Evolutionary conservation across 2,329 filamentous ascomycete genomes (phyloP), one percentile per base, ranked within the genome.

Genomic region (Dothideomycetes sp.): DNA sequence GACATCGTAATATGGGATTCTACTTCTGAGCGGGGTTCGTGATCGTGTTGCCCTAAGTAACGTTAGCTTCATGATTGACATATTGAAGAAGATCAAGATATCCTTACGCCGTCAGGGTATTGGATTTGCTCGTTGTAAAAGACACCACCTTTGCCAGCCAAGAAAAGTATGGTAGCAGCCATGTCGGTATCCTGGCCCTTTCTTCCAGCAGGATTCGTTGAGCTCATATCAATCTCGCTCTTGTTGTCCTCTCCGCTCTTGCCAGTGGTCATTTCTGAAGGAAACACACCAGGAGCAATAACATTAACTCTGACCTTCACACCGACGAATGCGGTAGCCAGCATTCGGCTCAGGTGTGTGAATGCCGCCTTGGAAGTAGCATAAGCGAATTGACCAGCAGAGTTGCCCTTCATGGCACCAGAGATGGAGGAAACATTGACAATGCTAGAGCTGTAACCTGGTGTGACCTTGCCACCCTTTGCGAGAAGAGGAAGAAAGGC

Each of bases 51-150:
- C 40, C 35, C 2, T 12, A 2, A 3, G 35, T 14, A 11, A 17
- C 4, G 34, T 41, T 30, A 37, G 34, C 19, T 12, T 18, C 8
- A 16, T 27, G 34, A 30, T 3, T 17, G 12, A n/a, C 18, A 18
- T 1, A 4, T 7, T 11, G 4, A 15, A 30, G 29, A 10, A 22
- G 14, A n/a, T 34, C n/a, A 24, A 15, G 17, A 38, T 44, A 35
- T 38, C 44, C 52, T n/a, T 27, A 12, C 52, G 40, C 68, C 69
- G 50, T 72, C 68, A 11, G 67, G 68, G 46, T 69, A 69, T 33
- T 74, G 41, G 22, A 72, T 64, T 51, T 73, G 69, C 34, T 70
- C 66, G 32, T 74, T 73, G 44, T 70, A 66, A 45, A 72, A 73
- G 1, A 65, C 47, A 3, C 69, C 69, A 19, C 67, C 68, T 19